phyloP scores from a whole-genome alignment of 2,329 filamentous ascomycete species.

The Neocatenulostroma microsporum region DNA sequence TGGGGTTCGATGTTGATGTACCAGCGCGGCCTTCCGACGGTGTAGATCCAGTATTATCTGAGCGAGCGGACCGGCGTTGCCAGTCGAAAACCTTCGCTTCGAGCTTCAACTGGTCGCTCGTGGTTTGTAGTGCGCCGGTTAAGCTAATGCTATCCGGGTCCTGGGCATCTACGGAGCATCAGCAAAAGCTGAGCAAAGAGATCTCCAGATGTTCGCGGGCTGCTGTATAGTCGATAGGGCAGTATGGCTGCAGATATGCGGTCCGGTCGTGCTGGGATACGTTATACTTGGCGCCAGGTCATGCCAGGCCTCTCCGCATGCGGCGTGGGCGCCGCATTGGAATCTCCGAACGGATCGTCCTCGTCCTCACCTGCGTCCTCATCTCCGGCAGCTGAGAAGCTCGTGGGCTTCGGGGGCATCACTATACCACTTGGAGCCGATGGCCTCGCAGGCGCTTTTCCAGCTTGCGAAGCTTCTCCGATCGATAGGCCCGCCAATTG shows the following conservation, averaged over 20 bases:
- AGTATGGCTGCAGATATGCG: too few relatives aligned
- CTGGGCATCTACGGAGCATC: too few relatives aligned
- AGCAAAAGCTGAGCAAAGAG: too few relatives aligned
- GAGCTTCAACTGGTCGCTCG: not conserved
- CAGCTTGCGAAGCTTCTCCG: conserved; percentile 31
- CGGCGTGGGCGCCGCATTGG: conserved; percentile 59
- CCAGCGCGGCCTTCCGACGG: too few relatives aligned
- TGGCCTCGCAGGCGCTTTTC: conserved; percentile 44
- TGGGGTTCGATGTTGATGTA: too few relatives aligned
- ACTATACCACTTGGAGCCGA: conserved; percentile 24
- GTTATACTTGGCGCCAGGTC: conserved; percentile 33
- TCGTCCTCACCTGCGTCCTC: conserved; percentile 50
- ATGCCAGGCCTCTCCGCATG: conserved; percentile 18
- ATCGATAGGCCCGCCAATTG: conserved; percentile 41
- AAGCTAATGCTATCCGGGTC: conserved; percentile 1
- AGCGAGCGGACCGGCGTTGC: too few relatives aligned
- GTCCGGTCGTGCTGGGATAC: too few relatives aligned
- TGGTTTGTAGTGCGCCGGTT: not conserved
- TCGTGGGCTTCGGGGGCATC: conserved; percentile 29
- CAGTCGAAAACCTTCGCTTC: conserved; percentile 4
- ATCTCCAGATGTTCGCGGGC: too few relatives aligned
- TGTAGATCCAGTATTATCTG: too few relatives aligned
- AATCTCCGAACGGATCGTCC: conserved; percentile 81
- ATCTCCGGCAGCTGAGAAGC: conserved; percentile 16
- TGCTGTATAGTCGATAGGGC: too few relatives aligned